Evolutionary conservation across 2,329 filamentous ascomycete genomes (phyloP), one percentile per base, ranked within the genome.

Genomic region (Stemphylium beticola): DNA sequence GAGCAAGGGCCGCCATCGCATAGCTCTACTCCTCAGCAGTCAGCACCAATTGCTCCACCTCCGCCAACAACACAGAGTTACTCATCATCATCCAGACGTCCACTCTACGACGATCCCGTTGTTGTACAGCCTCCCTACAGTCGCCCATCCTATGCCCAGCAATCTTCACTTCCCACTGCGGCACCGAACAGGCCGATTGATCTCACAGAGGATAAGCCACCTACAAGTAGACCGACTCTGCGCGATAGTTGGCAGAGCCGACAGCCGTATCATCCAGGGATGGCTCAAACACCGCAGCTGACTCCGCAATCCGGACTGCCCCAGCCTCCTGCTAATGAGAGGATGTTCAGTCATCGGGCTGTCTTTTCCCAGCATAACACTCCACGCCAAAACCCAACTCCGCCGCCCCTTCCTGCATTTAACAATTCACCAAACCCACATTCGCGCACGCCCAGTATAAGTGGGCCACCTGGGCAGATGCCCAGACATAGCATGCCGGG

Each of bases 371-470:
- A 73, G 50, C 72, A 74, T 45, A 74, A 73, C 37, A 54, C 55
- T 12, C 57, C 61, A 18, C 66, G 70, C 15, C 69, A 74, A 40
- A 70, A 71, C 31, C 69, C 73, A 11, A 72, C 72, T 12, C 72
- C 73, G 8, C 73, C 73, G 15, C 73, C 72, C 33, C 59, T 61
- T 43, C 37, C 59, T 43, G 57, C 58, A 2, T 75, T 69, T 52
- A 64, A 44, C 34, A 69, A 73, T 39, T 74, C 72, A 11, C 72
- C 72, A 22, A 71, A 74, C 40, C 46, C 68, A 48, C 72, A 72
- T 51, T 74, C 71, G 10, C 67, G 71, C 20, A 71, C 71, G 10
- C 67, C 73, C 7, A 75, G 73, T 48, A 48, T 74, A 31, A 74
- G 67, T 41, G 68, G 68, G 5, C 60, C 62, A n/a, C 52, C 67